phyloP scores from a whole-genome alignment of 768 basidiomycete genomes.

The Rhizopogon roseolus region DNA sequence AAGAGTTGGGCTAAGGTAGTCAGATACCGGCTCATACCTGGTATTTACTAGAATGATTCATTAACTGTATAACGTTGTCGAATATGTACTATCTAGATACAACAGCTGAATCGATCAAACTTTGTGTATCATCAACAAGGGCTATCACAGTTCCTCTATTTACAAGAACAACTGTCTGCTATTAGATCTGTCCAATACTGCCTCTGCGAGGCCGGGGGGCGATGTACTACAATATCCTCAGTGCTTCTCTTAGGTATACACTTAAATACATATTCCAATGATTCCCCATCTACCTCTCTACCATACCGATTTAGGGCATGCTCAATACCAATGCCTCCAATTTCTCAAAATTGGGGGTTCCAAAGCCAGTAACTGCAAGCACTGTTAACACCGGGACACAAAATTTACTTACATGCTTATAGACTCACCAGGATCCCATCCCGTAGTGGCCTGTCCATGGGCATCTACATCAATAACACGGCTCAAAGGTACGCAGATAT shows the following conservation, averaged over 20 bases:
- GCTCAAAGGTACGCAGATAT: neutral
- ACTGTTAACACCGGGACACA: constrained; percentile 3
- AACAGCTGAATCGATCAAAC: neutral
- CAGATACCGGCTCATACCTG: constrained; percentile 28
- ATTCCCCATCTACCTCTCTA: neutral
- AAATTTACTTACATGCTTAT: constrained; percentile 9
- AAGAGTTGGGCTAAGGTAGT: constrained; percentile 25
- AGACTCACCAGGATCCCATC: constrained; percentile 54
- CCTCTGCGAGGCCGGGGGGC: too few species aligned
- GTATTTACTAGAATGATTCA: constrained; percentile 19
- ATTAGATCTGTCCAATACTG: too few species aligned
- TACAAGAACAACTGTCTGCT: too few species aligned
- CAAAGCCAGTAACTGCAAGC: constrained; percentile 46
- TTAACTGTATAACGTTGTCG: too few species aligned
- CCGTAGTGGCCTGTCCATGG: constrained; percentile 36
- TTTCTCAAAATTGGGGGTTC: constrained; percentile 48
- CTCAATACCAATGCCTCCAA: constrained; percentile 33
- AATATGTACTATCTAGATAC: neutral
- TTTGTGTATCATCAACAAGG: neutral
- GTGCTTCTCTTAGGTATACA: too few species aligned
- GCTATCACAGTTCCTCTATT: too few species aligned
- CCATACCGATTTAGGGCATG: neutral
- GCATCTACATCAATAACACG: neutral
- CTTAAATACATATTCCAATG: neutral
- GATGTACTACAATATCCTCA: too few species aligned